Conservation (phyloP, 2,329 filamentous ascomycete genomes). For the Trichoderma afroharzianum region DNA sequence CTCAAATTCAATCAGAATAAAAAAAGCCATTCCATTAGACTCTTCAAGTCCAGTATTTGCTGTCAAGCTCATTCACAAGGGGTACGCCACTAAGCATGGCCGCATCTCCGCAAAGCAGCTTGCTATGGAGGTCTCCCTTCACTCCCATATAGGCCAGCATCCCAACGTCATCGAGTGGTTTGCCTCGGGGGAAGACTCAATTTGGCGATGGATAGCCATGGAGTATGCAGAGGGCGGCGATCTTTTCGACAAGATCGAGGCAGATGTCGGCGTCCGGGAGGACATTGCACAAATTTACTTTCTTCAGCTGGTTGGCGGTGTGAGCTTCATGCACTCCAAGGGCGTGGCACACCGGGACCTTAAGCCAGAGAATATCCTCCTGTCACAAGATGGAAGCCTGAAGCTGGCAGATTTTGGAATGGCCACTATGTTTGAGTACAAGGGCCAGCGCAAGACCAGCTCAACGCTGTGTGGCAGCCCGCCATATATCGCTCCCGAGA, state of each 20-base stretch:
- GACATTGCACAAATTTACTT: constrained; percentile 98
- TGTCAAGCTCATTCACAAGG: constrained; percentile 98
- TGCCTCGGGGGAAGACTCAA: constrained; percentile 74
- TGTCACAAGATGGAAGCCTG: constrained; percentile 78
- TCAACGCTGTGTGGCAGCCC: constrained; percentile 92
- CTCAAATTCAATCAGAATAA: constrained; percentile 60
- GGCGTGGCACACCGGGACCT: constrained; percentile 90
- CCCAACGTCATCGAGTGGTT: constrained; percentile 94
- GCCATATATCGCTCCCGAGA: constrained; percentile 95
- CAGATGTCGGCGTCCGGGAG: constrained; percentile 88
- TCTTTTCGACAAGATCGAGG: constrained; percentile 98
- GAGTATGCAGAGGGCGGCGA: constrained; percentile 94
- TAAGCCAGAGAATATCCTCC: constrained; percentile 91
- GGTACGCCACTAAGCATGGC: constrained; percentile 85
- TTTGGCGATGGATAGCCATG: constrained; percentile 98
- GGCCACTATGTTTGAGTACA: constrained; percentile 88
- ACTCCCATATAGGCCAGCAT: constrained; percentile 84
- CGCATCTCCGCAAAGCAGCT: constrained; percentile 87
- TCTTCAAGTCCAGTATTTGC: constrained; percentile 76
- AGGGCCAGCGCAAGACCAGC: constrained; percentile 76
- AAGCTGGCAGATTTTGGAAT: constrained; percentile 98
- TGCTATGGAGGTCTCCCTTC: constrained; percentile 84
- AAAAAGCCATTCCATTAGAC: constrained; percentile 80
- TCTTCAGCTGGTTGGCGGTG: constrained; percentile 81
- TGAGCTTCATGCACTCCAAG: constrained; percentile 93